Conservation (phyloP, 371 early-diverging fungal genomes). For the Actinomucor elegans region DNA sequence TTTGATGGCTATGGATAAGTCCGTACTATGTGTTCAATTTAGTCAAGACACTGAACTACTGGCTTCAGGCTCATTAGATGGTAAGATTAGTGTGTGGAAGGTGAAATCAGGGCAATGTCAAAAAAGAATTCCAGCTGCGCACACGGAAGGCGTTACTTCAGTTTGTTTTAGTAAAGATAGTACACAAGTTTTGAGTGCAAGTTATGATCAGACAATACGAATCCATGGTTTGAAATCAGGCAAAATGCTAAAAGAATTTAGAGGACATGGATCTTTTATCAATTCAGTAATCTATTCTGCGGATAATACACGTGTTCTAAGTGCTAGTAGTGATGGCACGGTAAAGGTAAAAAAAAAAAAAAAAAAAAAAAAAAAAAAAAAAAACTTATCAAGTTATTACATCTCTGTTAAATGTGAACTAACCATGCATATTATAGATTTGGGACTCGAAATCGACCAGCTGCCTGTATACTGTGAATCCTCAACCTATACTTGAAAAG, state of each 20-base stretch:
- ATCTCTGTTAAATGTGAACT: background rate
- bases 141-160: conserved; percentile 81
- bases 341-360: conserved; percentile 61
- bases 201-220: conserved; percentile 79
- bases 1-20: conserved; percentile 88
- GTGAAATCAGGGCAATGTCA: conserved; percentile 75
- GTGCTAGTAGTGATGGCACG: conserved; percentile 86
- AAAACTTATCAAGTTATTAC: too few relatives aligned
- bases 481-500: conserved; percentile 22
- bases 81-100: conserved; percentile 87
- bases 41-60: conserved; percentile 75
- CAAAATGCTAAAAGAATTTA: conserved; percentile 83
- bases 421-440: conserved; percentile 40
- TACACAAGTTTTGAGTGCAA: conserved; percentile 73
- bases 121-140: conserved; percentile 77
- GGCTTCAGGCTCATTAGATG: conserved; percentile 86
- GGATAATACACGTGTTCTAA: conserved; percentile 69
- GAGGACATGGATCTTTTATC: conserved; percentile 88
- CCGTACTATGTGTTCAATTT: conserved; percentile 77
- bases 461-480: conserved; percentile 28
- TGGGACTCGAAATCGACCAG: conserved; percentile 62
- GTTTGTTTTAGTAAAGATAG: conserved; percentile 75
- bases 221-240: conserved; percentile 89
- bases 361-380: too few relatives aligned
- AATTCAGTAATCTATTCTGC: conserved; percentile 73